These are phyloP conservation scores for Lathyrus oleraceus DNA, from an alignment of 306 rosid genomes.

Conservation along the genomic window DNA sequence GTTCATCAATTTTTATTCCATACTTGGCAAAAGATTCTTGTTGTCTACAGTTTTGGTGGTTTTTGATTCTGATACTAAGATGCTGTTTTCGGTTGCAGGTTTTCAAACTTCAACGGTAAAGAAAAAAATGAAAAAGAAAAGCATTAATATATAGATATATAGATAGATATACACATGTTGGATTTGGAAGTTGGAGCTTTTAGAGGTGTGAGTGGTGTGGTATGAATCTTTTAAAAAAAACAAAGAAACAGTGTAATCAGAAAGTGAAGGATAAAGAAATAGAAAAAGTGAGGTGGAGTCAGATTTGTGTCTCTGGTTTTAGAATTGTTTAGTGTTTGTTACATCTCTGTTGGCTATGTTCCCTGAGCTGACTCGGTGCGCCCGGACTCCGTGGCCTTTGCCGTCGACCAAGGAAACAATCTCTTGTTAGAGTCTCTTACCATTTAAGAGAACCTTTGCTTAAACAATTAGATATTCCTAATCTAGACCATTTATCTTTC, in stretches of 20 bases:
- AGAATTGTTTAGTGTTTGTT: slow-evolving; percentile 70
- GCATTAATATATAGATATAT: slow-evolving; percentile 1
- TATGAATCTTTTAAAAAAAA: slow-evolving; percentile 39
- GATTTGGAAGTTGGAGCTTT: slow-evolving; percentile 74
- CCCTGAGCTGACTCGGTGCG: slow-evolving; percentile 72
- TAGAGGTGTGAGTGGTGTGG: slow-evolving; percentile 45
- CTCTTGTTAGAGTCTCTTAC: slow-evolving; percentile 73
- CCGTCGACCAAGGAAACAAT: slow-evolving; percentile 97
- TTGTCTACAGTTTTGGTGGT: slow-evolving; percentile 95
- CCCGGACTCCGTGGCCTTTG: slow-evolving; percentile 96
- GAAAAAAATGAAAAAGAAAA: background rate
- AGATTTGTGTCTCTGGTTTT: slow-evolving; percentile 76
- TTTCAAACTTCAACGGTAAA: slow-evolving; percentile 63
- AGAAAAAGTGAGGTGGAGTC: slow-evolving; percentile 81
- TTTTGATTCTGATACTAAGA: slow-evolving; percentile 85
- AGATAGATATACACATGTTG: slow-evolving; percentile 42
- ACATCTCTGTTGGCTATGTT: slow-evolving; percentile 79
- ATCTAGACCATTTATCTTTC: slow-evolving; percentile 45
- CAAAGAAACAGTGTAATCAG: slow-evolving; percentile 63
- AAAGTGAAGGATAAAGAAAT: slow-evolving; percentile 50
- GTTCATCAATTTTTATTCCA: slow-evolving; percentile 61
- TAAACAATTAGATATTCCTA: slow-evolving; percentile 46
- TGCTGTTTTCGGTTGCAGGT: slow-evolving; percentile 97
- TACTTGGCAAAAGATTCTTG: slow-evolving; percentile 71
- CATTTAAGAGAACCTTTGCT: slow-evolving; percentile 76